Percentiles rank a stretch among this genome's conserved stretches.
phyloP scores from a whole-genome alignment of 2,329 filamentous ascomycete species.

The Colletotrichum lupini region DNA sequence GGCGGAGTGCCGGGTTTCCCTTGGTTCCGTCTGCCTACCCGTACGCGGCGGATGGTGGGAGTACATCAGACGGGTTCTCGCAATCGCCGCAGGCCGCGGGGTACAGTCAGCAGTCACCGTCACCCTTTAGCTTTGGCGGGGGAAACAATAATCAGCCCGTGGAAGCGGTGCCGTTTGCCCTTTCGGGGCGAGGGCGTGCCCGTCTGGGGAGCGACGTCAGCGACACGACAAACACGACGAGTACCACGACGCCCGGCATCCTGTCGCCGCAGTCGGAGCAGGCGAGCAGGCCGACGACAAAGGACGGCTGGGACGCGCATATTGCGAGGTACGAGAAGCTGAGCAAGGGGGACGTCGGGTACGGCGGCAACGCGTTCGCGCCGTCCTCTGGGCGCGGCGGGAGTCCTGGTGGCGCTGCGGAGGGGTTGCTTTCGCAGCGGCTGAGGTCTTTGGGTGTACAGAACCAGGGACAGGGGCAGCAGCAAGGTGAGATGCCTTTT shows the following conservation, averaged over 20 bases:
- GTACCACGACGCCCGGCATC: constrained; percentile 33
- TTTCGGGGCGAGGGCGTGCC: constrained; percentile 44
- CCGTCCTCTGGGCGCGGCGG: constrained; percentile 50
- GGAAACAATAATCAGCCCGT: constrained; percentile 48
- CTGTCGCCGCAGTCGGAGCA: constrained; percentile 43
- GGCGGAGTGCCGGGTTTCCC: constrained; percentile 66
- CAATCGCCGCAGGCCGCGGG: constrained; percentile 23
- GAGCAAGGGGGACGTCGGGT: constrained; percentile 71
- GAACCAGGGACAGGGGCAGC: constrained; percentile 14
- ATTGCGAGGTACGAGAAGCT: constrained; percentile 72
- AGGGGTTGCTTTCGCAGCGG: constrained; percentile 77
- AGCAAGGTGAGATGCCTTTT: not conserved
- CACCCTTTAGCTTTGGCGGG: constrained; percentile 43
- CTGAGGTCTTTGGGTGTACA: constrained; percentile 71
- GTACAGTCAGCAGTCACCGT: constrained; percentile 36
- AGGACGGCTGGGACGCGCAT: constrained; percentile 46
- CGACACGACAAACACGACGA: constrained; percentile 40
- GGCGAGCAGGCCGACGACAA: constrained; percentile 48
- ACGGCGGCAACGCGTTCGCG: constrained; percentile 66
- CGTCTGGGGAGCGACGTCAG: constrained; percentile 47
- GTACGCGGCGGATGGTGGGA: constrained; percentile 46
- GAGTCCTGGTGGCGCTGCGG: constrained; percentile 60
- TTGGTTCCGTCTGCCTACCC: constrained; percentile 44
- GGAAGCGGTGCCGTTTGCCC: constrained; percentile 63
- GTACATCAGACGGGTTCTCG: constrained; percentile 44